These are phyloP conservation scores for Podaxis rugospora DNA, from an alignment of 768 basidiomycete species.

Conservation along the genomic window DNA sequence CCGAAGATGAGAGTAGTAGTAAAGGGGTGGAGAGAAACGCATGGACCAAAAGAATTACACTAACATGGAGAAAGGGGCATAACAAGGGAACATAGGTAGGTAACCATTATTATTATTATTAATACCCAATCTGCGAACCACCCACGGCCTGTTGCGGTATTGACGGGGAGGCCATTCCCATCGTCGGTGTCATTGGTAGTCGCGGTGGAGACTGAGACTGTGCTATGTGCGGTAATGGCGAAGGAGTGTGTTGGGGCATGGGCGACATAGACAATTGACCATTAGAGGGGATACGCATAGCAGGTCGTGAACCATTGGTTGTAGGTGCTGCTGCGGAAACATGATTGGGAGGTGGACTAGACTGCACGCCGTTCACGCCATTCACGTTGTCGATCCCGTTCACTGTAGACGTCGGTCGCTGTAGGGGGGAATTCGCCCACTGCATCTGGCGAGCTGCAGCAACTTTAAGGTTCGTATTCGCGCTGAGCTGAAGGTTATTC, in stretches of 20 bases:
- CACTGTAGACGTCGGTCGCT: conserved; percentile 26
- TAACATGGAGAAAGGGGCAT: neutral
- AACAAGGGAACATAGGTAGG: neutral
- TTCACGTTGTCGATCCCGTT: conserved; percentile 23
- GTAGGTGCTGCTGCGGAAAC: conserved; percentile 48
- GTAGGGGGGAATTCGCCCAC: conserved; percentile 28
- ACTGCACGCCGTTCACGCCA: conserved; percentile 23
- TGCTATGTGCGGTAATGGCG: conserved; percentile 40
- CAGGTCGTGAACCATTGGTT: conserved; percentile 50
- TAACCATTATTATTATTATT: conserved; percentile 4
- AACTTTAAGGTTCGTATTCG: conserved; percentile 37
- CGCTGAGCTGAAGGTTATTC: conserved; percentile 25
- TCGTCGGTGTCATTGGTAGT: conserved; percentile 43
- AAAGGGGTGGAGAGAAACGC: neutral
- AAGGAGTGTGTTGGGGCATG: conserved; percentile 43
- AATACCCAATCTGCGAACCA: conserved; percentile 51
- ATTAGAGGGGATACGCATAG: conserved; percentile 32
- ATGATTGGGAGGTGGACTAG: conserved; percentile 33
- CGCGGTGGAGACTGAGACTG: conserved; percentile 48
- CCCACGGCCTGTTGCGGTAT: conserved; percentile 50
- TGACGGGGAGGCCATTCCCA: conserved; percentile 51
- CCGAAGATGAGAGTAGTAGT: conserved; percentile 3
- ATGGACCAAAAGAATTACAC: neutral
- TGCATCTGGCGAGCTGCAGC: conserved; percentile 35
- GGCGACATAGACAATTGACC: conserved; percentile 49